Evolutionary conservation across 1,139 yeast species (phyloP), one percentile per base, ranked within the genome.

Genomic region (Pichia sp.): DNA sequence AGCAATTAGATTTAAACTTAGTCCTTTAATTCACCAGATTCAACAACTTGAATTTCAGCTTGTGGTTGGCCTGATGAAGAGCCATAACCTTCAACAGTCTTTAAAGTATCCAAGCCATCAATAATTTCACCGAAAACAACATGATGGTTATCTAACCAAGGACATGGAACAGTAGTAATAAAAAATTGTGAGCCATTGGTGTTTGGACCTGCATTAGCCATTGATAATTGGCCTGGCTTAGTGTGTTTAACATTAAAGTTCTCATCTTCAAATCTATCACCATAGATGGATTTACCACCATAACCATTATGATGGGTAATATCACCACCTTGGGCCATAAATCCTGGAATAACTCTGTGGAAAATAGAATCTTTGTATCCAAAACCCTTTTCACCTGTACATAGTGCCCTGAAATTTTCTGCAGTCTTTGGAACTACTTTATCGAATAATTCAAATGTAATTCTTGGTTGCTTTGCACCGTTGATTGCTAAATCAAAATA

Each of bases 401-500:
- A 70, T 61, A 78, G 69, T 47, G 82, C 82, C 68, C 82, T 71
- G 76, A 78, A 78, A 68, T 78, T 78, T 66, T 77, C 82, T 56
- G 81, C 72, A 52, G 83, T 78, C 71, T 77, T 77, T 64, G 83
- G 82, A 42, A 77, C 81, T 58, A 74, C 73, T 57, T 77, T 79
- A 64, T 74, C 72, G 70, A 74, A 78, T 60, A 79, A 71, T 59
- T 78, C 63, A 48, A 66, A 64, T 22, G 63, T 65, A 39, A 66
- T 61, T 55, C 66, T 58, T 54, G 67, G 67, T 55, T 62, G 65
- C 43, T 60, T 58, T 68, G 61, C 62, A 63, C 87, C 86, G 68
- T 79, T 76, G 58, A 83, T 83, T 60, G 89, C 71, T 62, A 83
- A 74, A 68, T 85, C 94, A 70, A 86, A 86, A 78, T 71, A 86